Base-by-base conservation (phyloP, 2,329 filamentous ascomycete genomes). In the Cucurbitaria berberidis region DNA sequence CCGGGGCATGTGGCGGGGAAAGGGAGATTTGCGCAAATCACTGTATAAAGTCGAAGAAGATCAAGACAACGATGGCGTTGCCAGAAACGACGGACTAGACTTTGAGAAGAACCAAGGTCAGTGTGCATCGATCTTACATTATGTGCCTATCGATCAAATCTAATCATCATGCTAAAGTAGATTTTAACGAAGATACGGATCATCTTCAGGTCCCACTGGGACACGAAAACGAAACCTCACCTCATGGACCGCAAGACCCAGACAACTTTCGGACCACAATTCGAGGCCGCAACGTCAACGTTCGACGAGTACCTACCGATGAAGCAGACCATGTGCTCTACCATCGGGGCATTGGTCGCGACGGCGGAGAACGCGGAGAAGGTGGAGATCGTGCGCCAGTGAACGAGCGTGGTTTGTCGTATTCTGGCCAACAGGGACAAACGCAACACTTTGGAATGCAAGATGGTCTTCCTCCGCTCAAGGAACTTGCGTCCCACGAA, bases 1-100 rank as follows among this genome's bases (percentile, higher is more conserved):
- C 32, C 74, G 78, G 18, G 81, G 81, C 10, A 84, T 84, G 82
- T 62, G 60, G 53, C 65, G 74, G 73, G 80, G 61, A 73, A 77
- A 36, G 70, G 76, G 60, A 70, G 81, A 62, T 56, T 77, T 30
- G 75, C 81, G 59, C 67, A 77, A 70, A 76, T 77, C 36, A 13
- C n/a, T 62, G 36, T 55, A 65, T 16, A 57, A 62, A 18, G 45
- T 63, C 3, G 51, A 64, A 7, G 57, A 60, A 22, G 55, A 58
- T 13, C 18, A 57, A 13, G 32, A 53, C 15, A 45, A 50, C 16
- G 55, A 61, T 32, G 63, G 61, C 1, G 49, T 67, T 30, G 58
- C 55, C 3, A 51, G 57, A 36, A 53, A 62, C 19, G 64, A 67
- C 35, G 62, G 56, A 3, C 15, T 63, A 5, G 46, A 55, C 10